Evolutionary conservation across 2,329 filamentous ascomycete species (phyloP).

Genomic region (Pseudocercospora vitis): DNA sequence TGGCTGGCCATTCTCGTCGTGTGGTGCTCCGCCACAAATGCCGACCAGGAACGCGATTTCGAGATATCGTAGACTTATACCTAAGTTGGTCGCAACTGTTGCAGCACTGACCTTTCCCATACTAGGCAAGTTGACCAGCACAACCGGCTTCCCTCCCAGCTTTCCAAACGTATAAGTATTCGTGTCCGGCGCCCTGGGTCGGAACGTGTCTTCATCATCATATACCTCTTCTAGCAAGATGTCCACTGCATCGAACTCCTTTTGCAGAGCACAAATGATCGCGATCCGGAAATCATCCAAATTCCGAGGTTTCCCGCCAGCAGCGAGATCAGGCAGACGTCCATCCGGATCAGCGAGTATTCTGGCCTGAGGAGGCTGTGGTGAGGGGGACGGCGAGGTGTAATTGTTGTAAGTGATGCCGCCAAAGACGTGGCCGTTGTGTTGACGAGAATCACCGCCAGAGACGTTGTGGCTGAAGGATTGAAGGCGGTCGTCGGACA

Average conservation of each 20-base stretch:
- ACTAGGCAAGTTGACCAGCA: constrained; percentile 25
- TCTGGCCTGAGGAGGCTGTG: not conserved
- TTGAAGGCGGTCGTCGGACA: not conserved
- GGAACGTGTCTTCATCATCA: not conserved
- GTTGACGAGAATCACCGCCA: not conserved
- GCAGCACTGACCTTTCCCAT: constrained; percentile 22
- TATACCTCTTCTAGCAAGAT: not conserved
- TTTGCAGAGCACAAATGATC: not conserved
- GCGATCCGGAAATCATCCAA: not conserved
- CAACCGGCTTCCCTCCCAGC: constrained; percentile 29
- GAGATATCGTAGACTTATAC: not conserved
- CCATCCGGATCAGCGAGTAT: too few relatives aligned
- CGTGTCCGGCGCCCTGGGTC: not conserved
- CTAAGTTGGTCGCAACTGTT: constrained; percentile 12
- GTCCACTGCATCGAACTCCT: not conserved
- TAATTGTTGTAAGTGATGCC: not conserved
- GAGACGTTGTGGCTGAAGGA: not conserved
- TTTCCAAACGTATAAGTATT: constrained; percentile 30
- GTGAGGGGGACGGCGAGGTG: not conserved
- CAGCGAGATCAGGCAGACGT: not conserved
- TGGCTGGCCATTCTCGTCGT: not conserved
- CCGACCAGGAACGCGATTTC: constrained; percentile 26
- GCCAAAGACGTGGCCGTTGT: constrained; percentile 5
- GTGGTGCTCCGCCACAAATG: constrained; percentile 29
- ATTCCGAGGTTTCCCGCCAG: not conserved